Conservation (phyloP, 306 rosid genomes). For the Urtica urens region DNA sequence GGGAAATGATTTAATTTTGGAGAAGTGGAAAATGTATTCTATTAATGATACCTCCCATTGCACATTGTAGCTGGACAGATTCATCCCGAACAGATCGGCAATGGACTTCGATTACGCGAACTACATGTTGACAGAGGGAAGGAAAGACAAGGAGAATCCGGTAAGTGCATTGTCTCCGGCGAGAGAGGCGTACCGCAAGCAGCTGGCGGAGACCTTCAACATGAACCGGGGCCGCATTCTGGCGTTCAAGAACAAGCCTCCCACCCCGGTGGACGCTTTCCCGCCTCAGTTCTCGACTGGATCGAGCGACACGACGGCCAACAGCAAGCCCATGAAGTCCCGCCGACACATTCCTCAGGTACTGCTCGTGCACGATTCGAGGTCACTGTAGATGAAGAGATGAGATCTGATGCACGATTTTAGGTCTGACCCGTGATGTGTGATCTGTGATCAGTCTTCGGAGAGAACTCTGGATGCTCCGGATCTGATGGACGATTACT, state of each 20-base stretch:
- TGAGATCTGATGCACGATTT: background rate
- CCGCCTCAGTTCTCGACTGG: conserved; percentile 36
- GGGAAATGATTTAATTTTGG: background rate
- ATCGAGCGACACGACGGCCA: conserved; percentile 16
- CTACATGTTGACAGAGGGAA: conserved; percentile 23
- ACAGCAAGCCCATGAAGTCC: conserved; percentile 31
- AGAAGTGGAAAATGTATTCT: background rate
- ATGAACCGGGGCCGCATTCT: conserved; percentile 60
- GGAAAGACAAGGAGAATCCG: conserved; percentile 44
- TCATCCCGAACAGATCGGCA: conserved; percentile 27
- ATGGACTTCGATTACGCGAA: conserved; percentile 32
- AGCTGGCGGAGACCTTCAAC: conserved; percentile 48
- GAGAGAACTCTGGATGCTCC: conserved; percentile 83
- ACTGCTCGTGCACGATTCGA: too few species aligned
- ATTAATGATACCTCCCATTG: conserved; percentile 2
- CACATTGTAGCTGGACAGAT: conserved; percentile 33
- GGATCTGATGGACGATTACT: conserved; percentile 56
- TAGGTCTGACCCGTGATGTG: background rate
- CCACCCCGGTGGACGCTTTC: conserved; percentile 34
- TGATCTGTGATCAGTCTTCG: conserved; percentile 35
- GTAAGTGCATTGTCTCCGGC: conserved; percentile 43
- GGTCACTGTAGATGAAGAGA: background rate
- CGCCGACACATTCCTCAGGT: conserved; percentile 66
- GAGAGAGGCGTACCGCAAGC: conserved; percentile 42
- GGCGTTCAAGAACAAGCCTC: conserved; percentile 85